Conservation (phyloP, 176 grass and related monocot species). For the Poa pratensis region DNA sequence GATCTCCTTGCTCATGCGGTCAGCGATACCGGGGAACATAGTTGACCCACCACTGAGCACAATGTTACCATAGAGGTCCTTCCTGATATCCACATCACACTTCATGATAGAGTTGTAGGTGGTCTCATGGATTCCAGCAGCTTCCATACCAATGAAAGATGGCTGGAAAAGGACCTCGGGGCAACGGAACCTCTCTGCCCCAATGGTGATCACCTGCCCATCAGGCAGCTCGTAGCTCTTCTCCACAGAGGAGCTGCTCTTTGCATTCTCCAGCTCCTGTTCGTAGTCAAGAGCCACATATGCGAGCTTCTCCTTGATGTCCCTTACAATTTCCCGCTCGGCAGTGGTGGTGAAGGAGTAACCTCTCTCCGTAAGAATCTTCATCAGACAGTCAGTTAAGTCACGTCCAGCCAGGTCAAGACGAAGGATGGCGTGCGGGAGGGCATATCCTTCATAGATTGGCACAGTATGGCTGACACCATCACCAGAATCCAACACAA, state of each 20-base stretch:
- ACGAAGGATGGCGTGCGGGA: constrained; percentile 53
- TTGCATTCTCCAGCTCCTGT: constrained; percentile 61
- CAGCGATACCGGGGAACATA: constrained; percentile 79
- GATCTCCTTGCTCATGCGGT: constrained; percentile 91
- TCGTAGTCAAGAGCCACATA: constrained; percentile 69
- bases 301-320: constrained; percentile 75
- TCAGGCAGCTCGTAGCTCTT: constrained; percentile 74
- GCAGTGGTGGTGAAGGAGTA: constrained; percentile 70
- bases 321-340: constrained; percentile 71
- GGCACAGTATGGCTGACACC: constrained; percentile 59
- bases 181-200: constrained; percentile 71
- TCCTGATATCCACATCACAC: constrained; percentile 81
- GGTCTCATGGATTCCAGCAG: constrained; percentile 70
- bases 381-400: constrained; percentile 67
- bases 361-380: constrained; percentile 64
- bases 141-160: constrained; percentile 68
- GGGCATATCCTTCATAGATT: constrained; percentile 58
- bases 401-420: constrained; percentile 52
- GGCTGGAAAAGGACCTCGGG: constrained; percentile 88
- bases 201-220: constrained; percentile 75
- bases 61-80: constrained; percentile 69
- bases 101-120: constrained; percentile 95
- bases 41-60: constrained; percentile 84
- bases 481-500: constrained; percentile 57
- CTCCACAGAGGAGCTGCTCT: constrained; percentile 59